Evolutionary conservation across 139 green algal species (phyloP).

Genomic region (Cymbomonas tetramitiformis): DNA sequence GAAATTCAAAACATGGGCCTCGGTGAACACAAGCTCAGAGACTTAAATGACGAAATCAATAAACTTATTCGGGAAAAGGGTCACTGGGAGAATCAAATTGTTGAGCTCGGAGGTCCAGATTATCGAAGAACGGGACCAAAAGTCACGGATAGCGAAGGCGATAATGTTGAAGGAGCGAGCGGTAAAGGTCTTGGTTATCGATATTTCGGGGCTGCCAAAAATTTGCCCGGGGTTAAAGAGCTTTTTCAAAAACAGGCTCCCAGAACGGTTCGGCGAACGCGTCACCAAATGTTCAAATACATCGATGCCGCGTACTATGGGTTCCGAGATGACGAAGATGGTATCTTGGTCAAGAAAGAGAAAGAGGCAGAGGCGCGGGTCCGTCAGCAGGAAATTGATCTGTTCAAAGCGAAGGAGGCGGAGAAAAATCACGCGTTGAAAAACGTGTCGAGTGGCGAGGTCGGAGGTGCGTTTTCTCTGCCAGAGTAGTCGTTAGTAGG

Average conservation of each 20-base stretch:
- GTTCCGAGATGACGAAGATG: constrained; percentile 88
- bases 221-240: constrained; percentile 88
- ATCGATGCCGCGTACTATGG: constrained; percentile 95
- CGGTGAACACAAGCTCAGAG: constrained; percentile 84
- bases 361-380: constrained; percentile 1
- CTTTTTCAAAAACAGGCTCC: constrained; percentile 78
- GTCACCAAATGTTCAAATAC: constrained; percentile 65
- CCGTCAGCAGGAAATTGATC: constrained; percentile 35
- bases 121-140: constrained; percentile 60
- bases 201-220: constrained; percentile 98
- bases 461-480: too few species aligned
- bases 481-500: too few species aligned
- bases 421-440: too few species aligned
- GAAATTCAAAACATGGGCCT: constrained; percentile 98
- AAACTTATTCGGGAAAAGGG: constrained; percentile 95
- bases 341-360: constrained; percentile 46
- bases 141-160: constrained; percentile 16
- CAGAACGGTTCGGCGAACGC: constrained; percentile 40
- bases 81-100: constrained; percentile 89
- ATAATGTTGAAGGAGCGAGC: constrained; percentile 8
- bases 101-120: constrained; percentile 86
- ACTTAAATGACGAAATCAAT: constrained; percentile 99
- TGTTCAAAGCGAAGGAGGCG: constrained; percentile 54
- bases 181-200: constrained; percentile 50
- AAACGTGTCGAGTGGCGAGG: too few species aligned